Percentiles rank a stretch among this genome's conserved stretches.
Evolutionary conservation across 2,329 filamentous ascomycete species (phyloP).

Genomic region (Cytospora piceicola): DNA sequence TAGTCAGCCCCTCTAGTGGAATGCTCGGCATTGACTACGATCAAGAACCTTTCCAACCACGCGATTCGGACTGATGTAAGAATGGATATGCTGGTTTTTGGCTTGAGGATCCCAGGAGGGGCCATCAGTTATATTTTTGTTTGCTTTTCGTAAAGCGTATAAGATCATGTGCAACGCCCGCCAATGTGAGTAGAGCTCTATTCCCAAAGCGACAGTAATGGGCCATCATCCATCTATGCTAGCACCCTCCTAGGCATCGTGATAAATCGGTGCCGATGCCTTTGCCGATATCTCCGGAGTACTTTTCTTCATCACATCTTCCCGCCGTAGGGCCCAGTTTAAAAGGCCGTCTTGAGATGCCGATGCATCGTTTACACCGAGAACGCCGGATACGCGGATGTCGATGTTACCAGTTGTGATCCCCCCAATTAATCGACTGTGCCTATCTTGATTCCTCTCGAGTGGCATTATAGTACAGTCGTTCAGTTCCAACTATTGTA

Average conservation of each 20-base stretch:
- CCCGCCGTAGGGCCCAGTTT: slow-evolving; percentile 14
- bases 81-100: background rate
- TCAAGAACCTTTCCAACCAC: background rate
- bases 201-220: slow-evolving; percentile 1
- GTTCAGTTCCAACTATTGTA: slow-evolving; percentile 19
- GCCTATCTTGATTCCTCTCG: background rate
- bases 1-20: background rate
- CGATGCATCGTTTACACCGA: slow-evolving; percentile 6
- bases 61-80: background rate
- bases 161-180: background rate
- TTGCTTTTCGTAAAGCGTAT: background rate
- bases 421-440: background rate
- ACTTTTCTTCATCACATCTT: background rate
- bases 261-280: background rate
- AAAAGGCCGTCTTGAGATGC: slow-evolving; percentile 23
- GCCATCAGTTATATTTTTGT: background rate
- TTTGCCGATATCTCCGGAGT: background rate
- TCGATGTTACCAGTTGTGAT: background rate
- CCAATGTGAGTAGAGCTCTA: slow-evolving; percentile 13
- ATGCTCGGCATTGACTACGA: background rate
- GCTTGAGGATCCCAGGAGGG: background rate
- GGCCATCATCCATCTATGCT: background rate
- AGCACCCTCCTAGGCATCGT: background rate
- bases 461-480: background rate
- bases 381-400: slow-evolving; percentile 13